Evolutionary conservation across 768 basidiomycete species (phyloP), one percentile per base, ranked within the genome.

Genomic region (Tricholoma bakamatsutake): DNA sequence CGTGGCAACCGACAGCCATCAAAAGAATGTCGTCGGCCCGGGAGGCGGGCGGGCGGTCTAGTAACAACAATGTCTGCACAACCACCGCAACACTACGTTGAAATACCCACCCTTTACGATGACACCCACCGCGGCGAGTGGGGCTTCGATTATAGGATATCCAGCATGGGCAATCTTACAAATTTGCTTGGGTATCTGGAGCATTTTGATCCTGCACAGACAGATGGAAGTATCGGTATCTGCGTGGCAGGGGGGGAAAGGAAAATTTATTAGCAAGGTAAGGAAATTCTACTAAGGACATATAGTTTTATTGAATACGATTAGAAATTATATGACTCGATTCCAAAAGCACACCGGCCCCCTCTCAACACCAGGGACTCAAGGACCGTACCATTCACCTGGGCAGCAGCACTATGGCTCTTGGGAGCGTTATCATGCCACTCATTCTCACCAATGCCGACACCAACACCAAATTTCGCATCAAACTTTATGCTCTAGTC

Each of bases 141-240:
- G 50, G 15, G 28, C 15, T n/a, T 28, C 7, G 27, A n/a, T 2
- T 39, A 40, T 4, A 17, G 24, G 35, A 46, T 58, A 8, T 24
- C 33, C 33, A 58, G 57, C 34, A 31, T 58, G 48, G 53, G 53
- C 8, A 37, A 55, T 18, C 0, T 9, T 3, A n/a, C 58, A 3
- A 47, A 58, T 27, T 31, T 58, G 9, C 34, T 48, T 24, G 59
- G 34, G 11, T 48, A 59, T 52, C 35, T 54, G 3, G 59, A 59
- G 21, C 49, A 56, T 45, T 55, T 54, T 34, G 15, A 2, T 8
- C 40, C 50, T 7, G 11, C 30, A 5, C 21, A 24, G 21, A 53
- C 54, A 28, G 57, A 62, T 53, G 61, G 61, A n/a, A 53, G 59
- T n/a, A 58, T 60, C 39, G 28, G 27, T 4, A 62, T 62, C 37